Evolutionary conservation across 768 basidiomycete genomes (phyloP).

Genomic region (Mycena polygramma): DNA sequence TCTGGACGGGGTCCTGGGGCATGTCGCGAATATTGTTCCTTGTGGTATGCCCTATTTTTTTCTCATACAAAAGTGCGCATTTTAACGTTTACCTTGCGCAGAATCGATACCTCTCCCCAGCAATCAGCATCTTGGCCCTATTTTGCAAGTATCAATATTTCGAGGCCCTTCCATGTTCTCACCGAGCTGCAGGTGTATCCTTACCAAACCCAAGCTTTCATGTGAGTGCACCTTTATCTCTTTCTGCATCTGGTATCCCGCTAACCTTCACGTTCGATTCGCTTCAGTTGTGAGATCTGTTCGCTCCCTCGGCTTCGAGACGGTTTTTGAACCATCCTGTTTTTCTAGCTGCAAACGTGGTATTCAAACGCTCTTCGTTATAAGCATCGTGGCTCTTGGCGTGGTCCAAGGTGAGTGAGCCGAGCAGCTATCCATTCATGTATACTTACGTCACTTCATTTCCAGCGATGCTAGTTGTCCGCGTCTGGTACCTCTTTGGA

Average conservation of each 20-base stretch:
- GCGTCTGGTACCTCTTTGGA: constrained; percentile 59
- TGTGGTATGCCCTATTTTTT: constrained; percentile 44
- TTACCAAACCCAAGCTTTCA: constrained; percentile 42
- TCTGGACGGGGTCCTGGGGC: constrained; percentile 55
- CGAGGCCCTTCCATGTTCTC: constrained; percentile 37
- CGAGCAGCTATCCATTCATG: neutral
- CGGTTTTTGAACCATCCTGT: constrained; percentile 12
- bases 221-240: constrained; percentile 36
- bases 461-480: constrained; percentile 53
- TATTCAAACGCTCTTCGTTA: constrained; percentile 45
- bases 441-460: constrained; percentile 9
- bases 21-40: constrained; percentile 54
- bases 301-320: constrained; percentile 12
- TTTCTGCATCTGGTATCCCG: neutral
- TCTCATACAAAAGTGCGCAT: neutral
- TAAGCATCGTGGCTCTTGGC: constrained; percentile 45
- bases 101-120: constrained; percentile 51
- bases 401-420: constrained; percentile 51
- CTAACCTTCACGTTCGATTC: constrained; percentile 15
- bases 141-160: constrained; percentile 14
- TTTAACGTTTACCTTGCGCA: constrained; percentile 21
- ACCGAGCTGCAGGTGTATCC: constrained; percentile 40
- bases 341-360: constrained; percentile 44
- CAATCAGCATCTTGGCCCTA: constrained; percentile 38
- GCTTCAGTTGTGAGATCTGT: constrained; percentile 41